Evolutionary conservation across 1,284 basidiomycete species (phyloP), one percentile per base, ranked within the genome.

Genomic region (Microbotryum lychnidis-dioicae): DNA sequence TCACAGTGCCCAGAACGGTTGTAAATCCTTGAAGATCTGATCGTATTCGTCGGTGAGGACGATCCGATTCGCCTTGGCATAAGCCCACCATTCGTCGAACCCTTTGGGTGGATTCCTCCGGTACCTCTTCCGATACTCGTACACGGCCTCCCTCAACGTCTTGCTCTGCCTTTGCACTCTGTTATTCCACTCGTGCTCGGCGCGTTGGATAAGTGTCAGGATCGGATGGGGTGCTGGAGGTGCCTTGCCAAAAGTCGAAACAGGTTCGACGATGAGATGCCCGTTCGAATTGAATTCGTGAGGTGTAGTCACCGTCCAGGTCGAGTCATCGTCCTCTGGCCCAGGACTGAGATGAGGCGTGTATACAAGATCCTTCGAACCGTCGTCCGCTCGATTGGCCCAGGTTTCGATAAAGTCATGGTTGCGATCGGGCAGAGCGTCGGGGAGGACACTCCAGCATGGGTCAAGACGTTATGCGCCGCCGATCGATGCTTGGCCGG

Each of bases 101-200:
- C 71, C 69, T 6, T 73, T 73, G 1, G 79, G 79, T 4, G 79
- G 79, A 25, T 73, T 68, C 71, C 60, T 63, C 65, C 71, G 73
- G 72, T 78, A 78, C 54, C 75, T 71, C 56, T 71, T 68, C 57
- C 73, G 72, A 69, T 80, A 80, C 64, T 76, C 75, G 49, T 73
- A 62, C 4, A 77, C 78, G 9, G 78, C 78, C 65, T 80, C 73
- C 51, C 77, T 75, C 33, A 80, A 69, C 18, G 77, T 76, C 68
- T 73, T 75, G 62, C 75, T 77, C 74, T 80, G 79, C 60, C 71
- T 65, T 16, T 72, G 63, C 18, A 79, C 60, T 67, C 75, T 73
- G 14, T 70, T 63, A 50, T 76, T 73, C 79, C 79, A 80, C 56
- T 76, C 76, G 16, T 68, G 56, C 66, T 78, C 76, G 16, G 78